Evolutionary conservation across 768 basidiomycete species (phyloP).

Genomic region (Mycena floridula): DNA sequence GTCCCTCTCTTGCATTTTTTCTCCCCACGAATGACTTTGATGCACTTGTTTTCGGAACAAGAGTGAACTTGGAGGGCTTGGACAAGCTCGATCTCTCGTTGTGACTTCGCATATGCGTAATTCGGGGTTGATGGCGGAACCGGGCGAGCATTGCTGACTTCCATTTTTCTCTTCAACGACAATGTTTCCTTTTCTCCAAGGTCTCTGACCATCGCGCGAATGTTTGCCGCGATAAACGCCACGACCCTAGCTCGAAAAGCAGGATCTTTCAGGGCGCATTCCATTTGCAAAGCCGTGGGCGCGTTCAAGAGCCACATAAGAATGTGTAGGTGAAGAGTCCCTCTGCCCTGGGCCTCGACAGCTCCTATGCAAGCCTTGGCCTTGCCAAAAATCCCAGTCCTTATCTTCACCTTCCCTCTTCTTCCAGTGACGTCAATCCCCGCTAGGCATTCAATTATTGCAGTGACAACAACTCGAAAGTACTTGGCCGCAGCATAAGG

Average conservation of each 20-base stretch:
- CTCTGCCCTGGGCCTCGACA: constrained; percentile 33
- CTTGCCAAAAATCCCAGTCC: constrained; percentile 24
- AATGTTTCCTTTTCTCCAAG: constrained; percentile 7
- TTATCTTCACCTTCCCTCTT: constrained; percentile 6
- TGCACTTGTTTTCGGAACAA: too few relatives aligned
- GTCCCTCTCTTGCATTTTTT: constrained; percentile 29
- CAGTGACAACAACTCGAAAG: constrained; percentile 27
- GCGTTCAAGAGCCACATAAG: constrained; percentile 29
- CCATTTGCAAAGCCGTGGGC: constrained; percentile 17
- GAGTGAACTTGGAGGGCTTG: too few relatives aligned
- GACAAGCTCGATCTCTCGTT: too few relatives aligned
- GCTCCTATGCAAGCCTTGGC: constrained; percentile 16
- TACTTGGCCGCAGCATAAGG: constrained; percentile 37
- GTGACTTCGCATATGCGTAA: not conserved
- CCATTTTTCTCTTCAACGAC: constrained; percentile 11
- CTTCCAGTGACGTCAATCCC: constrained; percentile 17
- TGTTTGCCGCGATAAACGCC: constrained; percentile 22
- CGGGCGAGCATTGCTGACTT: constrained; percentile 23
- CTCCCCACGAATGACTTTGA: too few relatives aligned
- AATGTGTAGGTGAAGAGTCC: constrained; percentile 33
- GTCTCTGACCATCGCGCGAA: constrained; percentile 24
- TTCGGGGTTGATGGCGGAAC: constrained; percentile 27
- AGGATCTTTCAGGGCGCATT: constrained; percentile 12
- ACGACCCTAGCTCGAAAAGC: constrained; percentile 20
- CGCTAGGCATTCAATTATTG: constrained; percentile 25